Evolutionary conservation across 2,329 filamentous ascomycete species (phyloP).

Genomic region (Penicillium rolfsii): DNA sequence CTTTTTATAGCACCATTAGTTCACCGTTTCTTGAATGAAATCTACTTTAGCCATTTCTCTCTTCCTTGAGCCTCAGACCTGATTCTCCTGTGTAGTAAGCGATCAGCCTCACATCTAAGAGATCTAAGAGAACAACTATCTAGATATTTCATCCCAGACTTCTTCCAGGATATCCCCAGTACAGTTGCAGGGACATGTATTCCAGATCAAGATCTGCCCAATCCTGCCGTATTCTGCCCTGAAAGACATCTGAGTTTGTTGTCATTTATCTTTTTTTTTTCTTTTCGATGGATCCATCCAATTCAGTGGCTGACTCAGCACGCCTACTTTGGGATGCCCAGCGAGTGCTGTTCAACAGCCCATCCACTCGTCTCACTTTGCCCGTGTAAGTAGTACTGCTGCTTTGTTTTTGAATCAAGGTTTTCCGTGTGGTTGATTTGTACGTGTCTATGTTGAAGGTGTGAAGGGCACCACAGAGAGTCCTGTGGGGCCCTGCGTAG

Average conservation of each 20-base stretch:
- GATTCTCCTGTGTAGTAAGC: background rate
- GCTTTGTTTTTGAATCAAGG: background rate
- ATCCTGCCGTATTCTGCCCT: background rate
- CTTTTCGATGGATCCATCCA: background rate
- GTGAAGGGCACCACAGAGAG: background rate
- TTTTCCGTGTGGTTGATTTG: background rate
- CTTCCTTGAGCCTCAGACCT: background rate
- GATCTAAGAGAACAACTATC: background rate
- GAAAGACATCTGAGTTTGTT: background rate
- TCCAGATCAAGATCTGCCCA: background rate
- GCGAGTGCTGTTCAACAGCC: constrained; percentile 7
- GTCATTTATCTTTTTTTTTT: background rate
- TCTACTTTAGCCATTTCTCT: too few relatives aligned
- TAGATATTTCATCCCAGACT: background rate
- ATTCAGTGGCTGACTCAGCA: constrained; percentile 13
- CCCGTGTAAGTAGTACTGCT: constrained; percentile 8
- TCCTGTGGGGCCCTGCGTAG: background rate
- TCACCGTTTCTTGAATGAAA: background rate
- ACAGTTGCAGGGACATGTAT: background rate
- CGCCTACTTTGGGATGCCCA: constrained; percentile 4
- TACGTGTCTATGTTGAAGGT: background rate
- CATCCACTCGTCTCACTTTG: constrained; percentile 11
- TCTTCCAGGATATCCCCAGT: background rate
- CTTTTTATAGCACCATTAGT: too few relatives aligned
- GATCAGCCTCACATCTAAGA: background rate